A percentile compares a stretch with the other conserved stretches of the same genome.
phyloP scores from a whole-genome alignment of 1,139 yeast species.

The Nakaseomyces kungkrabaensis region DNA sequence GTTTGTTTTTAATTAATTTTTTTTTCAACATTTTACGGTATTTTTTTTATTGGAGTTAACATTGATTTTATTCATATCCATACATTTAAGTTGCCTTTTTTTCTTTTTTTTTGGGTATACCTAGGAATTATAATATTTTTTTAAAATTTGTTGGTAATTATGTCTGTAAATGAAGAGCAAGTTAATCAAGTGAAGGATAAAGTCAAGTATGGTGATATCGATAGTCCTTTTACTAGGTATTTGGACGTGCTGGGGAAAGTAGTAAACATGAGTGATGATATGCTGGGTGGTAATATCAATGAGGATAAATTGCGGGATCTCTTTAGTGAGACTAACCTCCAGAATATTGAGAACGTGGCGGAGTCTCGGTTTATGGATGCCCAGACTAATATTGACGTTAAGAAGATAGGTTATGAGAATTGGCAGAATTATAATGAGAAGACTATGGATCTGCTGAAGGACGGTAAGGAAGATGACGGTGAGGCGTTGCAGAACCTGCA shows the following conservation, averaged over 20 bases:
- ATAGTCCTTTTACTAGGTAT: constrained; percentile 18
- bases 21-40: too few relatives aligned
- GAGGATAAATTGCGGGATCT: constrained; percentile 4
- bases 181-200: constrained; percentile 17
- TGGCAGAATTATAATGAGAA: constrained; percentile 17
- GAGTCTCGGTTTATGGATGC: constrained; percentile 17
- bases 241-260: constrained; percentile 15
- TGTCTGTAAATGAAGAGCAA: constrained; percentile 12
- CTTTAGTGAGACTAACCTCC: constrained; percentile 9
- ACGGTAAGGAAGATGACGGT: constrained; percentile 7
- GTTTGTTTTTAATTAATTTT: too few relatives aligned
- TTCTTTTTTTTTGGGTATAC: too few relatives aligned
- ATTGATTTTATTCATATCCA: too few relatives aligned
- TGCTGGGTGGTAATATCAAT: constrained; percentile 14
- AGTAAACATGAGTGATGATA: constrained; percentile 10
- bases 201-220: constrained; percentile 21
- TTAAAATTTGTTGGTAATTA: background rate
- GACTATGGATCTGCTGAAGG: constrained; percentile 8
- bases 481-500: constrained; percentile 12
- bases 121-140: background rate
- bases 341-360: constrained; percentile 10
- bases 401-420: constrained; percentile 16
- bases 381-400: constrained; percentile 18
- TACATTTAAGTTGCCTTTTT: too few relatives aligned
- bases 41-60: too few relatives aligned